Percentiles rank a stretch among this genome's conserved stretches.
Evolutionary conservation across 2,329 filamentous ascomycete genomes (phyloP).

Genomic region (Colletotrichum sp.): DNA sequence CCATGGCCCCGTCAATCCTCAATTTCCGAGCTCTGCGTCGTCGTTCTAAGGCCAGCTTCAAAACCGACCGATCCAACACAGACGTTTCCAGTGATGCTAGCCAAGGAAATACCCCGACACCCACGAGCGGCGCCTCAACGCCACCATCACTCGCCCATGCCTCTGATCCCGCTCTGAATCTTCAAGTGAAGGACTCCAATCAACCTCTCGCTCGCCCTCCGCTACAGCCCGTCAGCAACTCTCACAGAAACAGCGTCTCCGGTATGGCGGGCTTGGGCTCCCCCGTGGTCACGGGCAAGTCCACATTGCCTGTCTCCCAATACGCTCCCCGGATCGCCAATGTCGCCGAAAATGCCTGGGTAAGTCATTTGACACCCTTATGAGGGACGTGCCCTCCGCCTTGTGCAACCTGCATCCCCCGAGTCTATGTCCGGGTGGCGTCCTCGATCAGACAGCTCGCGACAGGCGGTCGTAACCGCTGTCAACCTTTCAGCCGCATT

Average conservation of each 20-base stretch:
- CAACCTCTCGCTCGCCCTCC: constrained; percentile 37
- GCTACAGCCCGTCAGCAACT: constrained; percentile 40
- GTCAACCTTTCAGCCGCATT: constrained; percentile 4
- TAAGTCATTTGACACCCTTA: constrained; percentile 48
- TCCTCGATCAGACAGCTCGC: neutral
- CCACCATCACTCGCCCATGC: constrained; percentile 75
- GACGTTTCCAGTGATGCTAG: constrained; percentile 67
- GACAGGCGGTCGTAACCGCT: neutral
- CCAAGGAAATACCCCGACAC: constrained; percentile 65
- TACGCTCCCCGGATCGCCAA: constrained; percentile 84
- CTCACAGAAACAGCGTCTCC: constrained; percentile 67
- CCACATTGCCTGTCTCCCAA: constrained; percentile 69
- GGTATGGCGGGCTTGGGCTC: constrained; percentile 68
- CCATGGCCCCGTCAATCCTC: constrained; percentile 71
- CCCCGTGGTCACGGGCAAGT: constrained; percentile 58
- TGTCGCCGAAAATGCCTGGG: constrained; percentile 83
- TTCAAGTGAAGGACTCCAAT: constrained; percentile 58
- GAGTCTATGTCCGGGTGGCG: neutral
- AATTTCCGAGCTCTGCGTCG: constrained; percentile 74
- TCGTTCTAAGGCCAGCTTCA: constrained; percentile 77
- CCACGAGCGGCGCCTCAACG: constrained; percentile 73
- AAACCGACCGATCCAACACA: constrained; percentile 58
- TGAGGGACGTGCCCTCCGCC: neutral
- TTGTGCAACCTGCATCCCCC: neutral
- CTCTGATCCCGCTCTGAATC: constrained; percentile 69